Percentiles rank a stretch among this genome's conserved stretches.
Evolutionary conservation across 176 grass and related monocot species (phyloP).

Genomic region (Eremochloa ophiuroides): DNA sequence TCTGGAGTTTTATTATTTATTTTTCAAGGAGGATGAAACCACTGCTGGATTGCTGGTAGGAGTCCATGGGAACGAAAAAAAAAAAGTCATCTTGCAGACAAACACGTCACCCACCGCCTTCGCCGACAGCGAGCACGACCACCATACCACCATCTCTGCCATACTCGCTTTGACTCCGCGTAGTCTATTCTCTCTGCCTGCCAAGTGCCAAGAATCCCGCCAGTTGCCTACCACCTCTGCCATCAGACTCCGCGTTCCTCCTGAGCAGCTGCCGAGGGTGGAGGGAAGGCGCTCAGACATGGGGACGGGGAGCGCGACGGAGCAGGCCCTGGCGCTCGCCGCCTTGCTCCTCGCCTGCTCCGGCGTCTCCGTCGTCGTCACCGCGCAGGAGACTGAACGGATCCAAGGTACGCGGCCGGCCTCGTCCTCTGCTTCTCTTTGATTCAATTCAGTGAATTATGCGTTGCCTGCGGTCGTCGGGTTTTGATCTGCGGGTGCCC

Average conservation of each 20-base stretch:
- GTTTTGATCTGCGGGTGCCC: not conserved
- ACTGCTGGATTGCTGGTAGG: not conserved
- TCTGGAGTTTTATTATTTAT: not conserved
- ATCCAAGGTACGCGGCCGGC: constrained; percentile 35
- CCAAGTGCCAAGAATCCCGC: not conserved
- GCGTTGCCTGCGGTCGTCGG: too few species aligned
- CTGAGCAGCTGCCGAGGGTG: not conserved
- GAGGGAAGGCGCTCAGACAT: not conserved
- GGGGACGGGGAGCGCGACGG: constrained; percentile 21
- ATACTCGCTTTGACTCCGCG: not conserved
- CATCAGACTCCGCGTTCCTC: not conserved
- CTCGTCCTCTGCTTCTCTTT: not conserved
- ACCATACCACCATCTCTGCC: too few species aligned
- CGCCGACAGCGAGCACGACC: too few species aligned
- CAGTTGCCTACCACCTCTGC: not conserved
- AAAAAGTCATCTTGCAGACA: not conserved
- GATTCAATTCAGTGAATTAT: not conserved
- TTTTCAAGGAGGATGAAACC: not conserved
- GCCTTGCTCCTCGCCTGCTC: constrained; percentile 26
- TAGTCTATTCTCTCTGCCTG: not conserved
- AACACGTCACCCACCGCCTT: too few species aligned
- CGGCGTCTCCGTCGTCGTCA: not conserved
- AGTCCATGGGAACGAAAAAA: not conserved
- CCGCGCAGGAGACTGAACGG: constrained; percentile 45
- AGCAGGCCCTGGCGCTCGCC: constrained; percentile 20